Evolutionary conservation across 2,329 filamentous ascomycete genomes (phyloP).

Genomic region (Coleophoma cylindrospora): DNA sequence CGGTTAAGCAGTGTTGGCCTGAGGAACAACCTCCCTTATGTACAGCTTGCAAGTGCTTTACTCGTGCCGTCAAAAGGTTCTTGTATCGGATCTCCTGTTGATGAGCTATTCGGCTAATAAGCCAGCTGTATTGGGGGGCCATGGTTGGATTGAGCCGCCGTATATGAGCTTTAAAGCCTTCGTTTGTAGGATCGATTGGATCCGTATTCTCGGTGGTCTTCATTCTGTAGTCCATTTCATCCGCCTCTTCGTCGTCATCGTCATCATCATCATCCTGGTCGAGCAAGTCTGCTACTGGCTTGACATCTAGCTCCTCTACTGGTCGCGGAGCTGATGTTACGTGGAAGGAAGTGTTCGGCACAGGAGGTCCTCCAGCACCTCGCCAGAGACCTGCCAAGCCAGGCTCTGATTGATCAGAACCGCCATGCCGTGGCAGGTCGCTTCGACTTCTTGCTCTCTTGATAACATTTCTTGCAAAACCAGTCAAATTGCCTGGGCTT

Average conservation of each 20-base stretch:
- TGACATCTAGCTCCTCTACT: constrained; percentile 19
- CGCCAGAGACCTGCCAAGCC: constrained; percentile 50
- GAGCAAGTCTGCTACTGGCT: constrained; percentile 9
- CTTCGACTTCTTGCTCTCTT: constrained; percentile 51
- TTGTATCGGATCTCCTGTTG: constrained; percentile 80
- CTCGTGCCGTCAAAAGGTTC: constrained; percentile 62
- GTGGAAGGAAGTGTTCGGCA: constrained; percentile 45
- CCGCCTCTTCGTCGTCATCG: constrained; percentile 57
- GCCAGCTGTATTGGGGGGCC: constrained; percentile 47
- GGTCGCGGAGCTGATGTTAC: constrained; percentile 24
- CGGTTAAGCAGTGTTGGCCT: constrained; percentile 56
- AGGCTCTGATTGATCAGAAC: constrained; percentile 24
- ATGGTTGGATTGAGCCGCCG: constrained; percentile 70
- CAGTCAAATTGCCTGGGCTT: constrained; percentile 20
- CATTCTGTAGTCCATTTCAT: constrained; percentile 57
- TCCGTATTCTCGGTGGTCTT: constrained; percentile 59
- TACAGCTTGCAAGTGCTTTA: constrained; percentile 63
- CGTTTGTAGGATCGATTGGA: constrained; percentile 63
- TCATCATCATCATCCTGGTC: constrained; percentile 38
- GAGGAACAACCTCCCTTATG: constrained; percentile 53
- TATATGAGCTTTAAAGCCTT: constrained; percentile 74
- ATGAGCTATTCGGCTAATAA: constrained; percentile 77
- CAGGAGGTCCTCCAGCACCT: constrained; percentile 51
- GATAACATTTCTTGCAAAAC: constrained; percentile 36
- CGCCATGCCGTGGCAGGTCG: constrained; percentile 39